Conservation (phyloP, 1,284 basidiomycete species). For the Cryptococcus depauperatus region DNA sequence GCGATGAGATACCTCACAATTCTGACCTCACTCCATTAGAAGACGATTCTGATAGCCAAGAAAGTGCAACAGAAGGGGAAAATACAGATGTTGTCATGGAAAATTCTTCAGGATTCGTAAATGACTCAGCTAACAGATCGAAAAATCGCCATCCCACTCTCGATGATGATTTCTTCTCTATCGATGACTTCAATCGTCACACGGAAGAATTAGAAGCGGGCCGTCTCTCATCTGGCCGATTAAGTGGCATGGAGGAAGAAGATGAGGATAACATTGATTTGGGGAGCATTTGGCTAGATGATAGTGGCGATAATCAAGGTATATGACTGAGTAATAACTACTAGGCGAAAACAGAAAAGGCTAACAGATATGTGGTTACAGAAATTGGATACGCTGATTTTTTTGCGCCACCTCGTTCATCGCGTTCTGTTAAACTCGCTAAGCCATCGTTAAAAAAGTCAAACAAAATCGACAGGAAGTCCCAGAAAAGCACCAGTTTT, state of each 20-base stretch:
- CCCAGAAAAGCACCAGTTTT: conserved; percentile 32
- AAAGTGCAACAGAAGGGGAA: no score
- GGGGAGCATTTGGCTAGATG: conserved; percentile 34
- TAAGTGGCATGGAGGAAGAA: conserved; percentile 50
- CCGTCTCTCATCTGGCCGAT: conserved; percentile 54
- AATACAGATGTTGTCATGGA: no score
- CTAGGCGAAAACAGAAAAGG: no score
- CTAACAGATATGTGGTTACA: conserved; percentile 9
- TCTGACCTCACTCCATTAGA: no score
- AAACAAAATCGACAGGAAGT: conserved; percentile 36
- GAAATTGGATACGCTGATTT: conserved; percentile 50
- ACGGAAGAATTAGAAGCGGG: conserved; percentile 71
- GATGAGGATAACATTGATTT: conserved; percentile 50
- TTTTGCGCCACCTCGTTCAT: conserved; percentile 57
- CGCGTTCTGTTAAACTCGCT: conserved; percentile 15
- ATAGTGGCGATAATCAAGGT: conserved; percentile 44
- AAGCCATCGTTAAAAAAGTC: background rate
- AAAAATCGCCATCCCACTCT: conserved; percentile 54
- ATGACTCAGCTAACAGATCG: conserved; percentile 18
- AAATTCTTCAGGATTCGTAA: no score
- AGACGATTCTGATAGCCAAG: no score
- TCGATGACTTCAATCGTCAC: conserved; percentile 80
- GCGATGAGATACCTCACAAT: no score
- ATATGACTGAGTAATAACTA: conserved; percentile 18
- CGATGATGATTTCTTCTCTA: conserved; percentile 90